phyloP scores from a whole-genome alignment of 345 rosid species.

The Rubroshorea leprosula region DNA sequence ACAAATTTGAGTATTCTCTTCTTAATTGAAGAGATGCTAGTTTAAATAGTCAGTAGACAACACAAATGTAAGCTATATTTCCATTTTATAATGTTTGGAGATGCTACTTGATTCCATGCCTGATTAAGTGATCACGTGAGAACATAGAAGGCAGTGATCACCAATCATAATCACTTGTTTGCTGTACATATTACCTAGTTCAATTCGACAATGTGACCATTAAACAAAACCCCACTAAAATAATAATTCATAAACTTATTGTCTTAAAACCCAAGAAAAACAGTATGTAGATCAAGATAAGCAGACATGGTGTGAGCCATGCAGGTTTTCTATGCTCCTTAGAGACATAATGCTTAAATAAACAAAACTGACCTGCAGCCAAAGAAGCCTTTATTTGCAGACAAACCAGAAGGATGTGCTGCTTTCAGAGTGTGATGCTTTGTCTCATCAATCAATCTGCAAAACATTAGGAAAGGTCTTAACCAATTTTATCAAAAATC shows the following conservation, averaged over 20 bases:
- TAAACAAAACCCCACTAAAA: too few relatives aligned
- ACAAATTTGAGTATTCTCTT: neutral
- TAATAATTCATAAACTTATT: too few relatives aligned
- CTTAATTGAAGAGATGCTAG: neutral
- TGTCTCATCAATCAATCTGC: constrained; percentile 78
- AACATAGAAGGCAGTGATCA: too few relatives aligned
- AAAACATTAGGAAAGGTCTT: constrained; percentile 6
- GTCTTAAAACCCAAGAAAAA: too few relatives aligned
- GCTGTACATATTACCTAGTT: too few relatives aligned
- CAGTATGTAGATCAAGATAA: too few relatives aligned
- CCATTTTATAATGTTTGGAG: neutral
- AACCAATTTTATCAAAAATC: constrained; percentile 3
- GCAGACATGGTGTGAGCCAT: neutral
- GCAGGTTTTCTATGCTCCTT: neutral
- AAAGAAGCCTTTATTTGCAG: constrained; percentile 92
- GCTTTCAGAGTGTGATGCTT: constrained; percentile 92
- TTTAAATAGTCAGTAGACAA: neutral
- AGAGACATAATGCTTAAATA: neutral
- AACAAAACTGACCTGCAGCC: constrained; percentile 73
- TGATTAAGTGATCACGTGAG: too few relatives aligned
- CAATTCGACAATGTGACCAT: too few relatives aligned
- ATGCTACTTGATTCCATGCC: too few relatives aligned
- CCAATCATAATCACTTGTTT: too few relatives aligned
- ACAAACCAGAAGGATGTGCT: constrained; percentile 99
- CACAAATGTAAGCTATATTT: neutral